Evolutionary conservation across 75 land plant genomes (phyloP).

Genomic region (Sequoiadendron giganteum): DNA sequence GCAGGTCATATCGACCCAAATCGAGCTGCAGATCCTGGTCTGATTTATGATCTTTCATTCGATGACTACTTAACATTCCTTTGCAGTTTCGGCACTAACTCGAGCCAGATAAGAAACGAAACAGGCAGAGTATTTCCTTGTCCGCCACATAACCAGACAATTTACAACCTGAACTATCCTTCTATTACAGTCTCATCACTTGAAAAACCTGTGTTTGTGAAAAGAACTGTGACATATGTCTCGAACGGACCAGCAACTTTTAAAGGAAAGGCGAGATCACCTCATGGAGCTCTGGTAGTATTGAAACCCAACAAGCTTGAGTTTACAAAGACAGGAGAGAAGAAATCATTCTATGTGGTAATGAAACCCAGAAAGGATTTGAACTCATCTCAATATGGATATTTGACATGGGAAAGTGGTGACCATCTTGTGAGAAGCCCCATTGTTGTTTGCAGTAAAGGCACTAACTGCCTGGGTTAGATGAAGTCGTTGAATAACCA

Average conservation of each 20-base stretch:
- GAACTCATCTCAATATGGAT: constrained; percentile 21
- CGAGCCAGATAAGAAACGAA: constrained; percentile 16
- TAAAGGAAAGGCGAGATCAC: constrained; percentile 11
- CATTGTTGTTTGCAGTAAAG: constrained; percentile 21
- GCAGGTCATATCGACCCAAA: constrained; percentile 33
- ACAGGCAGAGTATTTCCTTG: constrained; percentile 3
- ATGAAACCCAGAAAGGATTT: constrained; percentile 7
- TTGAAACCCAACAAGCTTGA: constrained; percentile 21
- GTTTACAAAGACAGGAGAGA: constrained; percentile 18
- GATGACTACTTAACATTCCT: not conserved
- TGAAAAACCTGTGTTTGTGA: constrained; percentile 13
- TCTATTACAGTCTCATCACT: constrained; percentile 41
- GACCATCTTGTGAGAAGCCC: constrained; percentile 30
- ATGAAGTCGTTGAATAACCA: not conserved
- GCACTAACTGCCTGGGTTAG: not conserved
- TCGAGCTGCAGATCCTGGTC: constrained; percentile 40
- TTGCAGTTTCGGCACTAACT: not conserved
- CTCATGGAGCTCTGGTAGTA: constrained; percentile 15
- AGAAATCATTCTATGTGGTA: constrained; percentile 15
- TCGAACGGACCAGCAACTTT: constrained; percentile 15
- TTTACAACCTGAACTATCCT: constrained; percentile 38
- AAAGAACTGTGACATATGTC: constrained; percentile 37
- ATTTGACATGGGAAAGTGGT: constrained; percentile 33
- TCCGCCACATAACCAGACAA: not conserved
- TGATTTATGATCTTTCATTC: constrained; percentile 27